Evolutionary conservation across 2,329 filamentous ascomycete species (phyloP).

Genomic region (Trichoderma sp.): DNA sequence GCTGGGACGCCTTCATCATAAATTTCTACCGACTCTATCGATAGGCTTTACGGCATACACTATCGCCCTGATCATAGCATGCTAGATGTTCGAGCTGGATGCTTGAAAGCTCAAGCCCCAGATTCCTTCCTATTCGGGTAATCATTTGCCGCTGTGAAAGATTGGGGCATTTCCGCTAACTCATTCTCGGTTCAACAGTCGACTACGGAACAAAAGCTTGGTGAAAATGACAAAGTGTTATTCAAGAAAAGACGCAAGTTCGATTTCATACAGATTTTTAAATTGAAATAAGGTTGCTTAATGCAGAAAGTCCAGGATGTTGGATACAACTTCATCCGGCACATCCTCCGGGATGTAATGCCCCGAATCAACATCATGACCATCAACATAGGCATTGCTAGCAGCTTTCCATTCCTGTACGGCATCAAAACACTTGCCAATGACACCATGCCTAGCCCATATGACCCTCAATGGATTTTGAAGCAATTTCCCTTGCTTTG

Average conservation of each 20-base stretch:
- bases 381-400: slow-evolving; percentile 36
- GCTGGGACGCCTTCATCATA: neutral
- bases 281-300: neutral
- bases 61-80: neutral
- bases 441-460: slow-evolving; percentile 48
- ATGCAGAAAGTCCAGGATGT: neutral
- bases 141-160: neutral
- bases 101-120: neutral
- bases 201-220: neutral
- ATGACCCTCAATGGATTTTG: slow-evolving; percentile 46
- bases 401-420: slow-evolving; percentile 51
- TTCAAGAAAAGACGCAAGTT: neutral
- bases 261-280: fast-evolving
- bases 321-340: slow-evolving; percentile 36
- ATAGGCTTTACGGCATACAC: neutral
- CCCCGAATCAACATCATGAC: slow-evolving; percentile 43
- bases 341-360: slow-evolving; percentile 52
- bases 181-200: neutral
- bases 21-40: neutral
- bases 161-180: neutral
- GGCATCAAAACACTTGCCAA: slow-evolving; percentile 48
- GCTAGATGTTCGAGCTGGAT: neutral
- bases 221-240: neutral
- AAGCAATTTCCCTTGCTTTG: slow-evolving; percentile 42
- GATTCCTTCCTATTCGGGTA: slow-evolving; percentile 4